Evolutionary conservation across 1,139 yeast genomes (phyloP), one percentile per base, ranked within the genome.

Genomic region (Blastobotrys elegans): DNA sequence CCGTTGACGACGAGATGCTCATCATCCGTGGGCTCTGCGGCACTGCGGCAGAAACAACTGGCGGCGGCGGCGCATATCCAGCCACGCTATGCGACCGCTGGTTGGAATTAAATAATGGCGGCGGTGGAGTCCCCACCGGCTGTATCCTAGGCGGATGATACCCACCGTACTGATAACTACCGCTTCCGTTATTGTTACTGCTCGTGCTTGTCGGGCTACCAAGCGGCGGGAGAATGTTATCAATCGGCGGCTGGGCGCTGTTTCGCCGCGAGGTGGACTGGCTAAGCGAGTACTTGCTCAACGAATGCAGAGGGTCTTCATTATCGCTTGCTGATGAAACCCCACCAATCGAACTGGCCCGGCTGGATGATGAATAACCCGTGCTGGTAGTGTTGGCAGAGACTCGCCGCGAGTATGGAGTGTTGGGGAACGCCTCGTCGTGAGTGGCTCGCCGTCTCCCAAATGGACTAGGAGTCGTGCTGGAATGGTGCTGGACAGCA

Each of bases 261-360:
- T 60, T 60, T 22, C 65, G 47, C 5, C 67, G 54, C 5, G 65
- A 60, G 3, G 57, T 57, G n/a, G 57, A 50, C 40, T 49, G 50
- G 18, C 53, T 44, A 11, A 63, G 54, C 6, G 66, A 62, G 51
- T 62, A 63, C 46, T 60, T 59, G 43, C 61, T 54, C 38, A 63
- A 48, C 11, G 63, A 58, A 40, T 58, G 57, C 26, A 61, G 49
- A 2, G 66, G 66, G 43, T 62, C 66, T 40, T 63, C 66, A 18
- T 52, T 62, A 46, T 63, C 66, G 1, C 62, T 56, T 2, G 58
- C 62, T 1, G 58, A 54, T 4, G 63, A 60, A 17, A 57, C 51
- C 2, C 62, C 62, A 21, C 62, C 53, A 16, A 60, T 55, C 4
- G 63, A 60, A 36, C 56, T 53, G 26, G 63, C 54, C 2, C 64